These are phyloP conservation scores for Blepharisma stoltei DNA, from an alignment of 73 alveolate genomes.

Conservation along the genomic window DNA sequence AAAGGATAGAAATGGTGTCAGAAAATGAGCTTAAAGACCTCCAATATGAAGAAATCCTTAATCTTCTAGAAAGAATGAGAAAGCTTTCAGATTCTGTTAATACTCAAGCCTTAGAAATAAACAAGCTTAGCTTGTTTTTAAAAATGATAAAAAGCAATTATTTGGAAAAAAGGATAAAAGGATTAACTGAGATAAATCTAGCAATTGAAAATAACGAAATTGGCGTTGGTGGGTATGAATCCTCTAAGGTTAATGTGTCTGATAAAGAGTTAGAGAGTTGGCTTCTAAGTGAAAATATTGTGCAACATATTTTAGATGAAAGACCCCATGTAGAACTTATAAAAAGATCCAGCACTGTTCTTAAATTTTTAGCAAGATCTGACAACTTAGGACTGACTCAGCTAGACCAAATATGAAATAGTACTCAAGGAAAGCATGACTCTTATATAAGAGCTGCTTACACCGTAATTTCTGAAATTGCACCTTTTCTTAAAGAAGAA, in stretches of 20 bases:
- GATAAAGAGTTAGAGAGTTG: not conserved
- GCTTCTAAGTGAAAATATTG: not conserved
- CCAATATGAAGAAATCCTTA: not conserved
- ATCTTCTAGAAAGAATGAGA: not conserved
- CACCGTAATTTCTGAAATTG: not conserved
- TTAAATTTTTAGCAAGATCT: slow-evolving; percentile 5
- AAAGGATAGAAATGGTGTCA: slow-evolving; percentile 11
- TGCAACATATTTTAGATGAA: not conserved
- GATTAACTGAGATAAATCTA: slow-evolving; percentile 1
- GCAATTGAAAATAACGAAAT: slow-evolving; percentile 4
- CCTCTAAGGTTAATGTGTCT: not conserved
- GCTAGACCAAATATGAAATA: not conserved
- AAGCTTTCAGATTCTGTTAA: not conserved
- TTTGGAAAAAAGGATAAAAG: slow-evolving; percentile 25
- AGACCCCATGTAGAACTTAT: slow-evolving; percentile 19
- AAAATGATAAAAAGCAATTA: slow-evolving; percentile 16
- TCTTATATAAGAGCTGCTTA: slow-evolving; percentile 26
- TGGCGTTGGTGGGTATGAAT: not conserved
- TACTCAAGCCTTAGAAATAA: not conserved
- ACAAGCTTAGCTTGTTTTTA: not conserved
- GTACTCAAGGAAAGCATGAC: slow-evolving; percentile 15
- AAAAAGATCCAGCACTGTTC: slow-evolving; percentile 2
- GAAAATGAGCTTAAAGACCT: slow-evolving; percentile 20
- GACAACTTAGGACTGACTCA: not conserved
- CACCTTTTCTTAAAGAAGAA: slow-evolving; percentile 13